These are phyloP conservation scores for Collybiopsis confluens DNA, from an alignment of 768 basidiomycete species.

Conservation along the genomic window DNA sequence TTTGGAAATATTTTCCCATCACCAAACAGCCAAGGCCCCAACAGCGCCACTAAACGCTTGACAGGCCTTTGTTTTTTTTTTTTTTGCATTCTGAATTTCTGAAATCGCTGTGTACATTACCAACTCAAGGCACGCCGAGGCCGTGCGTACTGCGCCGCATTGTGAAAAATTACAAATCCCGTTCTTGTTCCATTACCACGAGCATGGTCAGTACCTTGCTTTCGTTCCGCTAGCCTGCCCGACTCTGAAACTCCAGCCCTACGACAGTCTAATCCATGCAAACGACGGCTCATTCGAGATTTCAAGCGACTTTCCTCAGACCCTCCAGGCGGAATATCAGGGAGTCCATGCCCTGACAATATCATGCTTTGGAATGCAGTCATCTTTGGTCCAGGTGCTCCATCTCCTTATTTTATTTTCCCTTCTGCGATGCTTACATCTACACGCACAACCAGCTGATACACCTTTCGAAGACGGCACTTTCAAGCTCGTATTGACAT, in stretches of 20 bases:
- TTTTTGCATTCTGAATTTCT: no score
- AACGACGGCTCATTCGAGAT: constrained; percentile 93
- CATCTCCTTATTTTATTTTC: background rate
- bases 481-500: constrained; percentile 91
- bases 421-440: background rate
- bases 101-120: no score
- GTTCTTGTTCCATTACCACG: background rate
- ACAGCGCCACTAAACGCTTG: no score
- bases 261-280: constrained; percentile 97
- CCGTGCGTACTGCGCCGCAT: no score
- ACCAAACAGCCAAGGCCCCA: no score
- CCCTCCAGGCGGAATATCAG: constrained; percentile 94
- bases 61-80: background rate
- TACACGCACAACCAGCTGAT: constrained; percentile 55
- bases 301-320: constrained; percentile 95
- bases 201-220: background rate
- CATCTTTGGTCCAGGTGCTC: constrained; percentile 91
- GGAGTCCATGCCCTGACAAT: constrained; percentile 95
- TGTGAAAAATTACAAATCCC: no score
- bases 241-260: background rate
- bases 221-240: background rate
- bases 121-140: no score
- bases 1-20: no score
- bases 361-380: constrained; percentile 99
- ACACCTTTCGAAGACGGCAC: constrained; percentile 99